Conservation (phyloP, 2,329 filamentous ascomycete genomes). For the Stemphylium lycopersici region DNA sequence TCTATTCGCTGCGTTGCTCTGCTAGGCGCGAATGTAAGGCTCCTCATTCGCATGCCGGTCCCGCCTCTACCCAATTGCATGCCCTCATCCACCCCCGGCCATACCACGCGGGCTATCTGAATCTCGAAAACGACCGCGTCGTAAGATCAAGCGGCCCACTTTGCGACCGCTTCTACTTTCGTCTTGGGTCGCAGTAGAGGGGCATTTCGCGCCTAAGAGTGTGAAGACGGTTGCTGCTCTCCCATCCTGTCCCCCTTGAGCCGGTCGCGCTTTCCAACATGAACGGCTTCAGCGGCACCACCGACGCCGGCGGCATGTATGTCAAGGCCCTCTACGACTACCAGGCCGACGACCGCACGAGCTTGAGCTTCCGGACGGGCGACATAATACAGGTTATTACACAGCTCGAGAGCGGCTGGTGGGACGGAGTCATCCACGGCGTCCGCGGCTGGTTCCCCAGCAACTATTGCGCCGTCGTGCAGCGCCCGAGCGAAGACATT, state of each 20-base stretch:
- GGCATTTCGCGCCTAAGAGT: slow-evolving; percentile 20
- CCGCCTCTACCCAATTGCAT: slow-evolving; percentile 44
- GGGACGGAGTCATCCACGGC: slow-evolving; percentile 97
- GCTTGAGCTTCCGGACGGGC: slow-evolving; percentile 93
- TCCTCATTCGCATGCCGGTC: slow-evolving; percentile 42
- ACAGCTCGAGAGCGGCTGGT: slow-evolving; percentile 97
- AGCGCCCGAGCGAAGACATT: slow-evolving; percentile 73
- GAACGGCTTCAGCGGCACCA: slow-evolving; percentile 58
- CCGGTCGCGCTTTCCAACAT: slow-evolving; percentile 43
- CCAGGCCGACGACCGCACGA: slow-evolving; percentile 95
- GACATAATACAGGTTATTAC: slow-evolving; percentile 99
- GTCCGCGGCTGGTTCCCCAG: slow-evolving; percentile 98
- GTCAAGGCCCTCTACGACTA: slow-evolving; percentile 95
- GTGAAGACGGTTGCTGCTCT: slow-evolving; percentile 17
- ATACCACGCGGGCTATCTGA: slow-evolving; percentile 35
- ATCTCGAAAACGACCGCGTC: slow-evolving; percentile 29
- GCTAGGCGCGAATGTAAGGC: slow-evolving; percentile 43
- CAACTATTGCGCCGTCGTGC: slow-evolving; percentile 94
- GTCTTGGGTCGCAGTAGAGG: slow-evolving; percentile 27
- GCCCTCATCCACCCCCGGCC: slow-evolving; percentile 34
- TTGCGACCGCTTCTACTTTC: slow-evolving; percentile 19
- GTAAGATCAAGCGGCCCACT: slow-evolving; percentile 26
- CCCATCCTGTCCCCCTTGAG: slow-evolving; percentile 11
- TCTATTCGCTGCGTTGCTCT: slow-evolving; percentile 37
- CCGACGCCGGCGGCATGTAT: slow-evolving; percentile 70